Evolutionary conservation across 2,329 filamentous ascomycete species (phyloP).

Genomic region (Aspergillus latus): DNA sequence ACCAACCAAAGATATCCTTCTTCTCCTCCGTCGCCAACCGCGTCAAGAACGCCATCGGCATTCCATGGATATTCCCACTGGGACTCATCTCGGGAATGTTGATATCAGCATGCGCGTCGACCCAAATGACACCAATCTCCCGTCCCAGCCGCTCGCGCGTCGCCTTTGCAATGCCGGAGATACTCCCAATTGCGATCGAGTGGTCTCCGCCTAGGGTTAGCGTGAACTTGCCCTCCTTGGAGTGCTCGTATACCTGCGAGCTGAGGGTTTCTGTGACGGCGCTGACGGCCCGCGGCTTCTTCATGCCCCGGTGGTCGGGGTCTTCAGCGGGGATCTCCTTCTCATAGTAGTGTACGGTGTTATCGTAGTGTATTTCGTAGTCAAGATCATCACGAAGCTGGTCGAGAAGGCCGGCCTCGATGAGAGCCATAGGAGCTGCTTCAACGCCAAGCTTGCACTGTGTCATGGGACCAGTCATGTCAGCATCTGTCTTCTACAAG

Average conservation of each 20-base stretch:
- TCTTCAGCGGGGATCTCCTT: constrained; percentile 69
- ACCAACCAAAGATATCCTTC: constrained; percentile 85
- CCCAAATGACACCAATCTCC: constrained; percentile 96
- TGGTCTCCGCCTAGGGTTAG: constrained; percentile 95
- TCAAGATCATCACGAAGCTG: constrained; percentile 82
- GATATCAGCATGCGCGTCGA: constrained; percentile 97
- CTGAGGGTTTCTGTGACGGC: constrained; percentile 78
- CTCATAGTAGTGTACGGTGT: constrained; percentile 76
- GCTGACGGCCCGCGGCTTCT: constrained; percentile 83
- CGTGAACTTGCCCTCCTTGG: constrained; percentile 77
- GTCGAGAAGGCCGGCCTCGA: constrained; percentile 79
- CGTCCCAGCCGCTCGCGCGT: constrained; percentile 76
- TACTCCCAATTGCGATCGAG: constrained; percentile 90
- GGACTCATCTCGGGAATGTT: constrained; percentile 89
- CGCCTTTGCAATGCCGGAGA: constrained; percentile 83
- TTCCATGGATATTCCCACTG: constrained; percentile 94
- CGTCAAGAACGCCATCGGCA: constrained; percentile 91
- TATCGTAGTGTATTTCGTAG: constrained; percentile 84
- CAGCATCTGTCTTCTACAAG: neutral
- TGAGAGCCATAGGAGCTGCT: constrained; percentile 82
- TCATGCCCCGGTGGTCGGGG: constrained; percentile 86
- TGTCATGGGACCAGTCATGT: neutral
- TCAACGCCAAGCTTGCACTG: constrained; percentile 91
- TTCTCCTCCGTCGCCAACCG: constrained; percentile 75
- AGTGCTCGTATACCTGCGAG: constrained; percentile 83